These are phyloP conservation scores for Trichothecium roseum DNA, from an alignment of 2,329 filamentous ascomycete genomes.

Conservation along the genomic window DNA sequence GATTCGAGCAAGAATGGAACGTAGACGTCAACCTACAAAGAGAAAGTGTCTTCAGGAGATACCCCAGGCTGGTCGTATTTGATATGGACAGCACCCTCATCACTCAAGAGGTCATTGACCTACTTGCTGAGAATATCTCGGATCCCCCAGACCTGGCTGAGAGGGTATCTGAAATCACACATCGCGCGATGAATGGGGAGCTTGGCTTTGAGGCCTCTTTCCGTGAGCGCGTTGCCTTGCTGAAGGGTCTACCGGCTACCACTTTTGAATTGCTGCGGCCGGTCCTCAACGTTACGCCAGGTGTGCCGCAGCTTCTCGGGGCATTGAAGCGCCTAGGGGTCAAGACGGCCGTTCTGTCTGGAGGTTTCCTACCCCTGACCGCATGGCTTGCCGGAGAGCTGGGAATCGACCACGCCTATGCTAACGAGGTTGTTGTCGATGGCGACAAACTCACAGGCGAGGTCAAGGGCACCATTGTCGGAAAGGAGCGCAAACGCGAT, in stretches of 20 bases:
- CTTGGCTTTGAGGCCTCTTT: conserved; percentile 83
- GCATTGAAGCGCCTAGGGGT: conserved; percentile 70
- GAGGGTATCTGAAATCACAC: conserved; percentile 79
- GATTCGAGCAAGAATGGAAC: conserved; percentile 83
- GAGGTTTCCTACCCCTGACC: conserved; percentile 84
- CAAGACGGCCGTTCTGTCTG: conserved; percentile 83
- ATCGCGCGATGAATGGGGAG: conserved; percentile 91
- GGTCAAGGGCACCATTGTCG: conserved; percentile 61
- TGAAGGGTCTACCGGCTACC: conserved; percentile 68
- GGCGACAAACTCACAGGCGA: conserved; percentile 58
- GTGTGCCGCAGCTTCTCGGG: conserved; percentile 63
- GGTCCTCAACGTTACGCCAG: conserved; percentile 70
- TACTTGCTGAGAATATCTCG: conserved; percentile 71
- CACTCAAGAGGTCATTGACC: conserved; percentile 93
- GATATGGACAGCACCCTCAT: conserved; percentile 99
- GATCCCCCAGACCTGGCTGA: conserved; percentile 63
- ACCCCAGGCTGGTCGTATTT: conserved; percentile 85
- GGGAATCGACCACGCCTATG: conserved; percentile 78
- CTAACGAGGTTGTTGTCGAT: conserved; percentile 70
- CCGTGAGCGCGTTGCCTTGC: conserved; percentile 65
- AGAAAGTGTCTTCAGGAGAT: conserved; percentile 62
- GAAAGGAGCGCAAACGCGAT: conserved; percentile 64
- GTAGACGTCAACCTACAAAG: conserved; percentile 71
- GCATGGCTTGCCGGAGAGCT: conserved; percentile 73
- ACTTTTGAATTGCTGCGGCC: conserved; percentile 71